phyloP scores from a whole-genome alignment of 2,329 filamentous ascomycete genomes.

The Apiospora sp. region DNA sequence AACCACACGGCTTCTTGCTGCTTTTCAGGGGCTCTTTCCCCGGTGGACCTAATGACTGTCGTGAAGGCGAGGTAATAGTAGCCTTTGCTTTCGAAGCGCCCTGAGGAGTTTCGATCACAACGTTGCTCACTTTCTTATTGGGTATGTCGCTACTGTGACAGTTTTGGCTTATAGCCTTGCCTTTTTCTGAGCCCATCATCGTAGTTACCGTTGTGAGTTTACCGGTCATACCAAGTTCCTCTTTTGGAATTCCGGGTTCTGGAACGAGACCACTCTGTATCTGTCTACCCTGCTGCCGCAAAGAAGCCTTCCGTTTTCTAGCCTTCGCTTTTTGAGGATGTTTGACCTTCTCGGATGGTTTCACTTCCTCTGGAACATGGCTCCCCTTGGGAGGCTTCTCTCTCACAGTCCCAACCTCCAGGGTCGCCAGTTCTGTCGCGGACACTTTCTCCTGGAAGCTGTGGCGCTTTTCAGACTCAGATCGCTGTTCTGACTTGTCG shows the following conservation, averaged over 20 bases:
- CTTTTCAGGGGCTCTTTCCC: neutral
- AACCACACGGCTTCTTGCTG: neutral
- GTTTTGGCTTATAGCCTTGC: neutral
- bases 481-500: neutral
- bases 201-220: neutral
- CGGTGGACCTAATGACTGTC: neutral
- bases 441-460: neutral
- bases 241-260: neutral
- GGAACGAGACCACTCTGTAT: neutral
- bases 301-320: neutral
- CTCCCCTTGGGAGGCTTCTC: neutral
- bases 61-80: neutral
- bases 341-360: neutral
- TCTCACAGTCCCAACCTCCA: neutral
- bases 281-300: neutral
- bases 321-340: neutral
- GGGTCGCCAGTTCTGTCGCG: neutral
- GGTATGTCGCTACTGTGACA: neutral
- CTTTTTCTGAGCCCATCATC: neutral
- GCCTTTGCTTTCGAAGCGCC: neutral
- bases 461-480: neutral
- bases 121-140: neutral
- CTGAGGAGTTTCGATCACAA: neutral
- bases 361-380: neutral
- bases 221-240: neutral